These are phyloP conservation scores for Fusarium piperis DNA, from an alignment of 2,329 filamentous ascomycete species.

Conservation along the genomic window DNA sequence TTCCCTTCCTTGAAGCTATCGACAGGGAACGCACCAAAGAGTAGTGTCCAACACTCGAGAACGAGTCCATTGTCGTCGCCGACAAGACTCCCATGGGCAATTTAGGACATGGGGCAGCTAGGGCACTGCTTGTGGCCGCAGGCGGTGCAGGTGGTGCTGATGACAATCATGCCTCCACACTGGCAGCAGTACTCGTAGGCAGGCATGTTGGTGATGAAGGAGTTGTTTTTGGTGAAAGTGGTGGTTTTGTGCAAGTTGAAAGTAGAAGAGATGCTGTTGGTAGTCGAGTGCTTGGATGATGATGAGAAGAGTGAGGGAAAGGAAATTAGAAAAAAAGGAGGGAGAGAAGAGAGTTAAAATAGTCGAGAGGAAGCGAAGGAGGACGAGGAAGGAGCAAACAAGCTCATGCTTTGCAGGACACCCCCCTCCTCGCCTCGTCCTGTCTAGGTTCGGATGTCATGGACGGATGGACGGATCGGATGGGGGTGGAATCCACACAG, in stretches of 20 bases:
- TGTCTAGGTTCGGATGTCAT: slow-evolving; percentile 15
- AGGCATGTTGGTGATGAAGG: slow-evolving; percentile 49
- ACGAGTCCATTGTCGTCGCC: not conserved
- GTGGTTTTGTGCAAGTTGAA: not conserved
- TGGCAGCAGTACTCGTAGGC: slow-evolving; percentile 64
- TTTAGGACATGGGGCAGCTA: slow-evolving; percentile 53
- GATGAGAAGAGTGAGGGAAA: not conserved
- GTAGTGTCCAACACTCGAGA: not conserved
- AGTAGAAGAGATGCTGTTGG: not conserved
- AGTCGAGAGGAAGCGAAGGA: slow-evolving; percentile 14
- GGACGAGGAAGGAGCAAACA: slow-evolving; percentile 1
- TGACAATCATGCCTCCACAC: slow-evolving; percentile 65
- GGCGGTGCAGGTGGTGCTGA: slow-evolving; percentile 62
- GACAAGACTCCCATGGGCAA: slow-evolving; percentile 5
- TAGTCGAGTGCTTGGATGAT: slow-evolving; percentile 1
- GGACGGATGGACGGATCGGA: slow-evolving; percentile 13
- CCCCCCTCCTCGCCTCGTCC: not conserved
- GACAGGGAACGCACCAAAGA: not conserved
- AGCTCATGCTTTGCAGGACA: not conserved
- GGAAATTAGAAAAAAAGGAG: not conserved
- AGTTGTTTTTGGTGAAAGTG: slow-evolving; percentile 3
- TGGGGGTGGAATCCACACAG: slow-evolving; percentile 12
- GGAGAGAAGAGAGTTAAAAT: slow-evolving; percentile 34
- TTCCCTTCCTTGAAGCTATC: not conserved
- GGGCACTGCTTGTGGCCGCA: slow-evolving; percentile 62